Percentiles rank a stretch among this genome's conserved stretches.
Evolutionary conservation across 2,329 filamentous ascomycete species (phyloP).

Genomic region (Xylaria polymorpha): DNA sequence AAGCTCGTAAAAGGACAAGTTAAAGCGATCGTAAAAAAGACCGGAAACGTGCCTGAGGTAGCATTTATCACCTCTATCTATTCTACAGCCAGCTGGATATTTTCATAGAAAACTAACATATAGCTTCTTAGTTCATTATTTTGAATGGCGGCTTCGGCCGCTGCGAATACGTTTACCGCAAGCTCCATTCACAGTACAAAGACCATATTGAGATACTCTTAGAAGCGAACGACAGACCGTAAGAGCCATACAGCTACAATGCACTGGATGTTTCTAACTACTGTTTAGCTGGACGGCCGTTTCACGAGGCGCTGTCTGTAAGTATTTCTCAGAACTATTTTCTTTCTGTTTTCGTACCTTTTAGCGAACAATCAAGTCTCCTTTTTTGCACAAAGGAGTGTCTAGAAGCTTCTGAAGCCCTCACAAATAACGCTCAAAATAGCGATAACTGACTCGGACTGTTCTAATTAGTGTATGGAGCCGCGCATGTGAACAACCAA

Average conservation of each 20-base stretch:
- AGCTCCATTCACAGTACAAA: not conserved
- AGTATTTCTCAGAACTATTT: no score
- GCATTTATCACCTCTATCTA: not conserved
- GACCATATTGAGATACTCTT: slow-evolving; percentile 14
- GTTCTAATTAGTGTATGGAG: not conserved
- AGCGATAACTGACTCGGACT: no score
- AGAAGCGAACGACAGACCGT: slow-evolving; percentile 16
- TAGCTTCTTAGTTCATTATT: slow-evolving; percentile 24
- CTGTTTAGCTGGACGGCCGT: slow-evolving; percentile 25
- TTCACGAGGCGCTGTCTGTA: slow-evolving; percentile 26
- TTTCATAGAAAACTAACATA: not conserved
- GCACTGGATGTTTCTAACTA: not conserved
- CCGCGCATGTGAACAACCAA: slow-evolving; percentile 8
- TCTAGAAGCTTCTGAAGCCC: no score
- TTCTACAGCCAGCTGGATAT: not conserved
- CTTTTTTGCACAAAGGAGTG: no score
- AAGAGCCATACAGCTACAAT: not conserved
- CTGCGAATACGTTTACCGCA: slow-evolving; percentile 23
- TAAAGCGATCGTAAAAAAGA: not conserved
- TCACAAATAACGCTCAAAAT: no score
- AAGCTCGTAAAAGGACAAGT: slow-evolving; percentile 21
- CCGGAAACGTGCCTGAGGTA: slow-evolving; percentile 14
- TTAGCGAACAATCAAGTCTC: no score
- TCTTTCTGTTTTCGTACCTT: no score
- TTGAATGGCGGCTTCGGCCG: slow-evolving; percentile 29